phyloP scores from a whole-genome alignment of 192 early-diverging fungal species.

The Spinellus fusiger region DNA sequence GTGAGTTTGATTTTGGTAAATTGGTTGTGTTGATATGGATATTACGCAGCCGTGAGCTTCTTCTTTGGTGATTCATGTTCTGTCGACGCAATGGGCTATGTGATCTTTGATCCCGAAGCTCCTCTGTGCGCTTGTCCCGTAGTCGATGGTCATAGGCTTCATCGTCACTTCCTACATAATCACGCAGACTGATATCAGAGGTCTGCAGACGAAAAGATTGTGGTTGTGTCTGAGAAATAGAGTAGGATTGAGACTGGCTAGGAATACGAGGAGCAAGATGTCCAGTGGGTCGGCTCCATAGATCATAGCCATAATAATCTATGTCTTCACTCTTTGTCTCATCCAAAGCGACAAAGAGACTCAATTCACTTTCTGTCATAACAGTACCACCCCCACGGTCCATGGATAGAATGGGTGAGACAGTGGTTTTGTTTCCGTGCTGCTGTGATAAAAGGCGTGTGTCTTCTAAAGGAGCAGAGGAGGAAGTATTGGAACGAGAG shows the following conservation, averaged over 20 bases:
- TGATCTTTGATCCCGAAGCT: conserved; percentile 40
- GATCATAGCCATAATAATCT: not conserved
- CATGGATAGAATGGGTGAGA: not conserved
- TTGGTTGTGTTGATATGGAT: conserved; percentile 23
- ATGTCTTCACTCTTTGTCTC: not conserved
- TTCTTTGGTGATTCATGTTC: conserved; percentile 23
- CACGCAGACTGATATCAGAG: not conserved
- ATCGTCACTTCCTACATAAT: conserved; percentile 35
- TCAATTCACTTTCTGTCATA: conserved; percentile 20
- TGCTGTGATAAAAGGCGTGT: not conserved
- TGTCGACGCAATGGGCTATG: conserved; percentile 34
- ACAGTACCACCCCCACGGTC: conserved; percentile 29
- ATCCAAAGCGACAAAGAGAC: not conserved
- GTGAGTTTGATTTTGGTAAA: conserved; percentile 27
- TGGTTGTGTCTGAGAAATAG: too few species aligned
- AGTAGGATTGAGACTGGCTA: not conserved
- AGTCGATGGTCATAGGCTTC: conserved; percentile 31
- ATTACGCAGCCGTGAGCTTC: conserved; percentile 4
- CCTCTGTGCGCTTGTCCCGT: conserved; percentile 40
- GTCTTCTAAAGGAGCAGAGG: conserved; percentile 9
- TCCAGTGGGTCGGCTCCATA: not conserved
- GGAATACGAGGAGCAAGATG: not conserved
- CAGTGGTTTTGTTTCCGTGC: not conserved
- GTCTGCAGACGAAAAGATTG: too few species aligned
- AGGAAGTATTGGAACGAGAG: conserved; percentile 23